Percentiles rank a stretch among this genome's conserved stretches.
Evolutionary conservation across 257 asterid genomes (phyloP).

Genomic region (Solanum habrochaites): DNA sequence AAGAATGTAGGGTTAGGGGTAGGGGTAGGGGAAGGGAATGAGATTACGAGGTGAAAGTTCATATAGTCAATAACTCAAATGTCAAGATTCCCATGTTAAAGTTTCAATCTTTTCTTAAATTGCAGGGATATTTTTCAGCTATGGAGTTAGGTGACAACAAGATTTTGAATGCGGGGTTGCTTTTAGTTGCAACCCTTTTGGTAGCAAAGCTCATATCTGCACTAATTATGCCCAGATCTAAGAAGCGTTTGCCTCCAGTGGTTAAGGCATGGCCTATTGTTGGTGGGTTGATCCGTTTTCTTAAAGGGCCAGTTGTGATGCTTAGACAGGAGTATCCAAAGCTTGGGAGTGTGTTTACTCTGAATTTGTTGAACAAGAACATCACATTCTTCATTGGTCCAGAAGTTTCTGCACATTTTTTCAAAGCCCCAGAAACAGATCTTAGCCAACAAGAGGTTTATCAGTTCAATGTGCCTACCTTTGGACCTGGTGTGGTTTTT

Average conservation of each 20-base stretch:
- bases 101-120: neutral
- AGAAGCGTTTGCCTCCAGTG: slow-evolving; percentile 52
- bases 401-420: slow-evolving; percentile 91
- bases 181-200: slow-evolving; percentile 55
- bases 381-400: slow-evolving; percentile 90
- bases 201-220: slow-evolving; percentile 53
- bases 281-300: too few species aligned
- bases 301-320: too few species aligned
- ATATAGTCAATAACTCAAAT: neutral
- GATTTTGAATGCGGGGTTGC: slow-evolving; percentile 48
- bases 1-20: neutral
- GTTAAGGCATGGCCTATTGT: slow-evolving; percentile 18
- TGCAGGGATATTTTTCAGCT: neutral
- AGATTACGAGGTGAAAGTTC: neutral
- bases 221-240: slow-evolving; percentile 66
- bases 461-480: slow-evolving; percentile 90
- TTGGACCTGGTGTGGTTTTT: slow-evolving; percentile 94
- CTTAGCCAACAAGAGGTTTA: slow-evolving; percentile 94
- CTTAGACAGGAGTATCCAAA: too few species aligned
- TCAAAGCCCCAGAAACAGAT: slow-evolving; percentile 89
- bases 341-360: slow-evolving; percentile 42
- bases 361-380: slow-evolving; percentile 51
- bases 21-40: neutral
- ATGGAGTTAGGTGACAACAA: slow-evolving; percentile 41
- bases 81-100: neutral